Evolutionary conservation across 139 green algal species (phyloP), one percentile per base, ranked within the genome.

Genomic region (Penium margaritaceum): DNA sequence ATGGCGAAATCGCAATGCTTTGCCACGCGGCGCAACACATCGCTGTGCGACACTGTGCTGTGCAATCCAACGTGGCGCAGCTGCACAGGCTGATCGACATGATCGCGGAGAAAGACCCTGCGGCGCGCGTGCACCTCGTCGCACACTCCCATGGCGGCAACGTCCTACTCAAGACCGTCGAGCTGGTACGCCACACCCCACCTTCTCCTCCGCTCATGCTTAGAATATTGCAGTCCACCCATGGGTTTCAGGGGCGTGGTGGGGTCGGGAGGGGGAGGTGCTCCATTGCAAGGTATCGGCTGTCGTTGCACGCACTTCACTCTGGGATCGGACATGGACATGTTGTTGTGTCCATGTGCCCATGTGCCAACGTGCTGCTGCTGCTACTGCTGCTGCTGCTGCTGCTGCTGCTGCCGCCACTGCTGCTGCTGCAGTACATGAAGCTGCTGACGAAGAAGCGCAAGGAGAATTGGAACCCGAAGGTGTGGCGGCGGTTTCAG

Each of bases 91-190:
- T 75, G 58, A 29, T 75, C 44, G 39, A 67, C 32, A 7, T 32
- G 30, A 75, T 75, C 30, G 68, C 54, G 27, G 27, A 65, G 39
- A 35, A 24, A 2, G 68, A 75, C 58, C 68, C 68, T 1, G 21
- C 68, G 27, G 68, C 68, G n/a, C 68, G 68, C 24, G 69, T 75
- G 37, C 68, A 75, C 58, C 14, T 75, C 7, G 24, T 75, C 27
- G 68, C 68, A 14, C 68, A 75, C 41, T 75, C 68, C 9, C 68
- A 75, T 51, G 68, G 68, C 38, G 68, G 68, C 7, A 75, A 75
- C 33, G 68, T 75, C 24, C 21, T 47, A 15, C 47, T 75, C 37
- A 75, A 75, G 30, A 60, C 39, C 1, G 34, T 74, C 30, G 30
- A 61, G 6, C 43, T 55, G 44, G 44, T 55, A 9, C 41, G 7